Base-by-base conservation (phyloP, 1,139 yeast genomes). In the Blastobotrys niveus region DNA sequence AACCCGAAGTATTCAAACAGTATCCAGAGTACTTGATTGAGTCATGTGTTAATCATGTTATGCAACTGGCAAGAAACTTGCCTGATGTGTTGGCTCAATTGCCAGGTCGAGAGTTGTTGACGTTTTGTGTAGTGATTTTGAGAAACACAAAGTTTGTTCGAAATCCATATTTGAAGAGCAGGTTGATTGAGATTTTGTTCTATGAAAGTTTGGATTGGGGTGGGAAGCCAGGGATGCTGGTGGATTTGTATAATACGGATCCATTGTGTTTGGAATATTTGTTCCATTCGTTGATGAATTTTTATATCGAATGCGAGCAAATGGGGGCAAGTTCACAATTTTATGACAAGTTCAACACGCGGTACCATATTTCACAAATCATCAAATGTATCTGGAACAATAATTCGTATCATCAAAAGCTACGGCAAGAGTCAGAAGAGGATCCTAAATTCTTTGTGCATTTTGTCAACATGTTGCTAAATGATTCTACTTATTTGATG, bases 241-340 rank as follows among this genome's bases (percentile, higher is more conserved):
- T 80, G 48, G 72, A 73, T 10, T 72, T 81, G 5, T 80, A 87
- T 62, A 79, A 74, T 54, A 67, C 79, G 9, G 80, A 87, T 56
- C 73, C 75, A 43, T 60, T 83, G 40, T 83, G 87, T 1, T 66
- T 70, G 36, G 71, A 80, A 40, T 80, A 89, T 59, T 63, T 93
- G 47, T 70, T 91, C 48, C 89, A 86, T 57, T 83, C 95, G 0
- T 71, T 91, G 48, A 74, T 91, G 66, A 93, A 87, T 58, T 84
- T 88, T 53, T 91, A 91, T 62, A 95, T 91, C 34, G 88, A 86
- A 74, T 91, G 89, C 46, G 99, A 91, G 62, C 87, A 86, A 60
- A 93, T 98, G 0, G 98, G 98, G 6, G 84, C 96, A 2, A 81
- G 93, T 5, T 81, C 95, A 0, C 98, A 91, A 64, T 91, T 91